Base-by-base conservation (phyloP, 2,329 filamentous ascomycete species). In the Pyrenochaeta sp. region DNA sequence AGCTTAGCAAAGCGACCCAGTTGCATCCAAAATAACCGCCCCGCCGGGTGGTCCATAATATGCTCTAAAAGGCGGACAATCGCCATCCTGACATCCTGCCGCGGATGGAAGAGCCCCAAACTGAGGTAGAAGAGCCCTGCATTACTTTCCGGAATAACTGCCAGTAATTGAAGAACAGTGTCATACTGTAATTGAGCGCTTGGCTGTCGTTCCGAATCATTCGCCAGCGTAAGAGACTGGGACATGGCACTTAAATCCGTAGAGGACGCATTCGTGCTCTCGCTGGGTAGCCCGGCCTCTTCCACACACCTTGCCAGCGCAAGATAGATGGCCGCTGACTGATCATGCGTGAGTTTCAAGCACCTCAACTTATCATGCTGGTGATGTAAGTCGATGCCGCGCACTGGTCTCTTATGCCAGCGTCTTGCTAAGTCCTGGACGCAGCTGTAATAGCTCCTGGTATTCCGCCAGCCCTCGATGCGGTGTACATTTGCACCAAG, bases 401-500 rank as follows among this genome's bases (percentile, higher is more conserved):
- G 90, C 36, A 94, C 83, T 1, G 91, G 89, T 35, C 86, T 54
- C 43, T 70, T 72, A 12, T 70, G 67, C 75, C 75, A 78, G 12
- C 61, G 48, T 21, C 68, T 58, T 27, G 73, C 75, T 0, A 77
- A 60, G 54, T 78, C 75, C 41, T 96, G 91, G 60, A 98, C 94
- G 72, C 92, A 98, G 63, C 91, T 92, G 78, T 96, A 97, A 73
- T 99, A 99, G 69, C 91, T 96, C 56, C 95, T 85, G 1, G 95
- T 98, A 60, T 92, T 96, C 63, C 95, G 87, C 95, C 95, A 99
- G 51, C 94, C 95, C 78, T 99, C 95, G 57, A 99, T 96, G 51
- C 95, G 85, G 51, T 91, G 92, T 41, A 95, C 92, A 56, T 96
- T 97, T 2, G 92, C 94, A 14, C 92, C 90, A 32, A 99, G 84